Evolutionary conservation across 345 rosid species (phyloP), one percentile per base, ranked within the genome.

Genomic region (Excoecaria agallocha): DNA sequence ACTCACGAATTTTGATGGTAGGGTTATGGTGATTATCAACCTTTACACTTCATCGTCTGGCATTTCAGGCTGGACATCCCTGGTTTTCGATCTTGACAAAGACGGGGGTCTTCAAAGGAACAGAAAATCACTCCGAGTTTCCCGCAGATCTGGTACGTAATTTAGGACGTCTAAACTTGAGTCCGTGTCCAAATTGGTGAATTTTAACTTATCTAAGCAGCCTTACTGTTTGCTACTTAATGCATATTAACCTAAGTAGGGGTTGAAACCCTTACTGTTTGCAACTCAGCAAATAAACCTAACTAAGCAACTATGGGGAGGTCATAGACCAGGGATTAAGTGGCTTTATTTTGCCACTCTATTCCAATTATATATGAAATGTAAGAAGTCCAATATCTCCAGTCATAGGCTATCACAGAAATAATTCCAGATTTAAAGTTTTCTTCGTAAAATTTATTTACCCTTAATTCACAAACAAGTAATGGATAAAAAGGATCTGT

Each of bases 1-100:
- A 68, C 11, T 51, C 19, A 38, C 30, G 22, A 1, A 45, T 12
- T 8, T 56, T 39, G 13, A 55, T 55, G n/a, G n/a, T 51, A 3
- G 59, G 9, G 50, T 65, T 8, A 20, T 56, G 19, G 19, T 46
- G 57, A 64, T 22, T 12, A 12, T 38, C n/a, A 69, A 19, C 25
- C 5, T 11, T 46, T 13, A 30, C 0, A 12, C 43, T 30, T 75
- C 61, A 41, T 70, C 16, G 20, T 17, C 10, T 71, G 52, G 20
- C 46, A 13, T 81, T 71, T 73, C 87, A 91, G 96, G 93, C 93
- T 5, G 94, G 97, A n/a, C 79, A 62, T 39, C 98, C 89, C 35
- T 90, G 98, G 96, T 93, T 91, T 85, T 87, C 98, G 51, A 93
- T 93, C 68, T 81, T 93, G 87, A 91, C 94, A 1, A 90, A 94